Evolutionary conservation across 2,329 filamentous ascomycete genomes (phyloP).

Genomic region (Amylocarpus encephaloides): DNA sequence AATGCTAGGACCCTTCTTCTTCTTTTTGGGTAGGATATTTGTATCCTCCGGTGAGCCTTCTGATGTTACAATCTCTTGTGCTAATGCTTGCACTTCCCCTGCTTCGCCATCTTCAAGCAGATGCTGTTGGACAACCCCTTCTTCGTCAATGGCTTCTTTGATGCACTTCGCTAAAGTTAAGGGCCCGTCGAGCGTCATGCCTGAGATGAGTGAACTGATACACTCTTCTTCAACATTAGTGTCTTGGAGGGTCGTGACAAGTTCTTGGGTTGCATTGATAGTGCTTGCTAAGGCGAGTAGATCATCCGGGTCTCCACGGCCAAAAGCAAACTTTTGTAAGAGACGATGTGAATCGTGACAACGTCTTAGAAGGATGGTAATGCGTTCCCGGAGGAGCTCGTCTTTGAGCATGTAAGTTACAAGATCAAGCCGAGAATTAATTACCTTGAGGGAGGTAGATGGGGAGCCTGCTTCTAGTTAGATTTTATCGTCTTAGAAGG

Average conservation of each 20-base stretch:
- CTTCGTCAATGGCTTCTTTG: conserved; percentile 78
- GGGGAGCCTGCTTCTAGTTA: conserved; percentile 53
- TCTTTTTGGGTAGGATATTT: conserved; percentile 36
- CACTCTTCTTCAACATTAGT: conserved; percentile 28
- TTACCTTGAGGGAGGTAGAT: conserved; percentile 76
- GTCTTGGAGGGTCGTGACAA: conserved; percentile 44
- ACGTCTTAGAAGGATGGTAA: conserved; percentile 61
- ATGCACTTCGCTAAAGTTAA: conserved; percentile 65
- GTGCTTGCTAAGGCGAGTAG: conserved; percentile 77
- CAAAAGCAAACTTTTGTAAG: conserved; percentile 89
- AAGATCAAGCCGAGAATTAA: conserved; percentile 73
- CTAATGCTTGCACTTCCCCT: conserved; percentile 63
- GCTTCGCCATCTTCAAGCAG: conserved; percentile 67
- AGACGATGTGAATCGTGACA: conserved; percentile 84
- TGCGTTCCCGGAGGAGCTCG: conserved; percentile 60
- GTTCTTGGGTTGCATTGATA: conserved; percentile 64
- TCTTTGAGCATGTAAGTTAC: conserved; percentile 68
- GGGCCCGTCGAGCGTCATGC: conserved; percentile 63
- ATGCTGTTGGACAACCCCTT: conserved; percentile 77
- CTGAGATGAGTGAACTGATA: conserved; percentile 42
- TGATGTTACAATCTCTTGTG: conserved; percentile 61
- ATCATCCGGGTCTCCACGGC: conserved; percentile 87
- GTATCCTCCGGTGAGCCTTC: conserved; percentile 57
- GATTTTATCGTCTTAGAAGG: background rate
- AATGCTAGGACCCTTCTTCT: conserved; percentile 41